Evolutionary conservation across 1,139 yeast genomes (phyloP).

Genomic region (Geotrichum australiense): DNA sequence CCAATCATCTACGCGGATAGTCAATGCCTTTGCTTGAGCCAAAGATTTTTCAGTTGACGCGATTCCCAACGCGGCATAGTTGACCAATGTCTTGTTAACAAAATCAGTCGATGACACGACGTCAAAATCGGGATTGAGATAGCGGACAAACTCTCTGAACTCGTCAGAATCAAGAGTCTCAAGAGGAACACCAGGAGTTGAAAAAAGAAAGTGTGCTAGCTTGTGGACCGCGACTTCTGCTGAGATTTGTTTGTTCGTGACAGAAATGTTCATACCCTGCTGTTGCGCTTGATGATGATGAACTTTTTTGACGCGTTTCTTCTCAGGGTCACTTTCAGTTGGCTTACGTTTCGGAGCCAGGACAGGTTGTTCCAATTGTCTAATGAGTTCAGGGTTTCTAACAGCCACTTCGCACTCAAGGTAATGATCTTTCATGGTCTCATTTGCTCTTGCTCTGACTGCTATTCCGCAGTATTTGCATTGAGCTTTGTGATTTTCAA

Average conservation of each 20-base stretch:
- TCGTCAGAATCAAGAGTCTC: constrained; percentile 4
- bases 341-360: constrained; percentile 4
- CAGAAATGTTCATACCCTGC: neutral
- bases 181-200: constrained; percentile 4
- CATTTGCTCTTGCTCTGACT: constrained; percentile 9
- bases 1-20: constrained; percentile 6
- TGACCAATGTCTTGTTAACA: constrained; percentile 2
- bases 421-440: constrained; percentile 11
- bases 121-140: constrained; percentile 3
- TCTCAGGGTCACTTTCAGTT: neutral
- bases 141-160: constrained; percentile 3
- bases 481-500: constrained; percentile 11
- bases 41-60: constrained; percentile 5
- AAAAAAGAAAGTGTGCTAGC: constrained; percentile 3
- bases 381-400: constrained; percentile 3
- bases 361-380: constrained; percentile 4
- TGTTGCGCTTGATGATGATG: neutral
- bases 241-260: constrained; percentile 4
- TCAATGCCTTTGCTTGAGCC: constrained; percentile 2
- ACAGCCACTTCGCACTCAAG: constrained; percentile 4
- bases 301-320: neutral
- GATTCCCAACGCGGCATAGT: constrained; percentile 7
- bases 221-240: constrained; percentile 7
- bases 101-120: constrained; percentile 1
- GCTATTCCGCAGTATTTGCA: constrained; percentile 9